Conservation (phyloP, 148 eudicot species). For the Nyssa sinensis region DNA sequence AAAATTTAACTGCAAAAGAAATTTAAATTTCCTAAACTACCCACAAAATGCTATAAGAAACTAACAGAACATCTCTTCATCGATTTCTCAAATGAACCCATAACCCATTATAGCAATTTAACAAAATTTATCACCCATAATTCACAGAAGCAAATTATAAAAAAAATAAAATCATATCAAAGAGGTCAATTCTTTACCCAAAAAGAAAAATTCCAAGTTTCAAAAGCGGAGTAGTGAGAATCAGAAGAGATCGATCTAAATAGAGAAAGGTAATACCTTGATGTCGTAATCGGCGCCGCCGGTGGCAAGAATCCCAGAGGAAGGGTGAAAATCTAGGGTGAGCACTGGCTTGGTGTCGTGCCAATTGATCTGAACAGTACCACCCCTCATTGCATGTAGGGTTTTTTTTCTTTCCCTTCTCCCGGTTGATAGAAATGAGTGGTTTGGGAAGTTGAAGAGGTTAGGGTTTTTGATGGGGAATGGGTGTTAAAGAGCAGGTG, state of each 20-base stretch:
- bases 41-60: not conserved
- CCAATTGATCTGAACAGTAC: constrained; percentile 94
- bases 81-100: not conserved
- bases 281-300: constrained; percentile 96
- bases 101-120: not conserved
- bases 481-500: not conserved
- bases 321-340: constrained; percentile 93
- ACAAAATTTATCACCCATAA: not conserved
- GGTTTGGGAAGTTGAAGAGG: not conserved
- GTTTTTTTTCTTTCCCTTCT: not conserved
- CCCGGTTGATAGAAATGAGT: not conserved
- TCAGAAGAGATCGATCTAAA: not conserved
- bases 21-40: not conserved
- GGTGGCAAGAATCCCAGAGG: constrained; percentile 72
- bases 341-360: constrained; percentile 91
- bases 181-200: not conserved
- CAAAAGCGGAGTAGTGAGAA: not conserved
- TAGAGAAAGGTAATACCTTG: constrained; percentile 44
- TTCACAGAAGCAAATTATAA: not conserved
- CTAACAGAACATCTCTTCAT: not conserved
- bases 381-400: constrained; percentile 58
- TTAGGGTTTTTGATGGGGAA: not conserved
- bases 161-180: not conserved
- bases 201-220: not conserved
- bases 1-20: not conserved